Evolutionary conservation across 306 rosid genomes (phyloP), one percentile per base, ranked within the genome.

Genomic region (Elaeagnus macrophylla): DNA sequence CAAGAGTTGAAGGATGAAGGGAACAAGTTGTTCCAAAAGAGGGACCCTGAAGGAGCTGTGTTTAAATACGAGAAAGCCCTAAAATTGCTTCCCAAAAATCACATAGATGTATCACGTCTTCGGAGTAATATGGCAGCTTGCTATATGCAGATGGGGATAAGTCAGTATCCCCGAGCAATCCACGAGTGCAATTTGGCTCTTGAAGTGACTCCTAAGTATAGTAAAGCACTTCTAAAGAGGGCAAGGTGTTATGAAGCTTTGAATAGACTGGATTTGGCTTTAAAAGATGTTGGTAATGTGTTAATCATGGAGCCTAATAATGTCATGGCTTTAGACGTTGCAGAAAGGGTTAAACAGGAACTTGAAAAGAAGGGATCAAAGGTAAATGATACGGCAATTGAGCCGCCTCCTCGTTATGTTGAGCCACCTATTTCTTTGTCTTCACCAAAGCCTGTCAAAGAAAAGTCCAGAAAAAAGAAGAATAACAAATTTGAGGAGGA

Each of bases 71-170:
- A 86, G 62, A 90, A 81, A 77, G 94, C 94, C 37, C 69, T 90
- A 53, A 84, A 72, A 64, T 70, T 86, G 67, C 94, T 90, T 69
- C 94, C 95, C 0, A 81, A 18, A 43, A 79, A 76, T 69, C 97
- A 90, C 67, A 67, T 78, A 43, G 95, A 90, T 61, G 89, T 86
- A 37, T 74, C 95, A 44, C 69, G 82, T 78, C 81, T 90, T 62
- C 75, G 91, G 65, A 86, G 97, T 72, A 81, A 86, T 70, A 74
- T 83, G 76, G 95, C 97, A 0, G 83, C 97, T 0, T 90, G 97
- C 70, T 90, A 77, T 64, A 90, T 90, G 95, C 97, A 90, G 77
- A 77, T 86, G 91, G 97, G 95, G 61, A n/a, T 76, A 15, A 25
- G 79, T 35, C 83, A 81, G 68, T 90, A 81, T 42, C 97, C 97